Evolutionary conservation across 495 filamentous ascomycete genomes (phyloP), one percentile per base, ranked within the genome.

Genomic region (Talaromyces borbonicus): DNA sequence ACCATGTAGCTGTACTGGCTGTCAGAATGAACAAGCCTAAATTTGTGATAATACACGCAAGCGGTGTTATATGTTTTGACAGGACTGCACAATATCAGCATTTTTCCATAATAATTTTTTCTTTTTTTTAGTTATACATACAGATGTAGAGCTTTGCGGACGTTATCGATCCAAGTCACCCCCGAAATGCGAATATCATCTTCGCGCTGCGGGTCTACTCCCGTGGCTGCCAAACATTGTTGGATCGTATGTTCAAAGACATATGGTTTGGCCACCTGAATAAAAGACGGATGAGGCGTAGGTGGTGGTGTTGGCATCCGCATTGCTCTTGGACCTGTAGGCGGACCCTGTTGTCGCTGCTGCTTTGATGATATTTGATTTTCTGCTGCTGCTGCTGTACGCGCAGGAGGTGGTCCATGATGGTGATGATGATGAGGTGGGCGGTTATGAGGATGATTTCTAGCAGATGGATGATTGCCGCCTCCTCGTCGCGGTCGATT

Each of bases 1-100:
- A 78, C 74, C 52, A 66, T 60, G 49, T 66, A 74, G 48, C 63
- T 73, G 61, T 90, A 88, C 48, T 87, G 84, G 44, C 57, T 76
- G 50, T 85, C 83, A 12, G 80, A 72, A 58, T 90, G 87, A 5
- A 80, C 69, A 26, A 96, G 71, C 16, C 89, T 82, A 57, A 95
- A 95, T 46, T 83, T 84, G 65, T 95, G 89, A 62, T 89, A 95
- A 53, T 92, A 92, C 9, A 80, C 77, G 33, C 79, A 80, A 8
- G 89, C 89, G 0, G 87, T 92, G 52, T 85, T 80, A 57, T 82
- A 94, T 4, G 89, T 94, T 36, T 81, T 80, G 24, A 92, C 78
- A 3, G 89, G 89, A 23, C 81, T 84, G 45, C 8, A 24, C 12
- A 16, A 23, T 53, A 49, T 20, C 50, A 55, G 3, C 40, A 19